Conservation (phyloP, 306 rosid genomes). For the Cicer chorassanicum region DNA sequence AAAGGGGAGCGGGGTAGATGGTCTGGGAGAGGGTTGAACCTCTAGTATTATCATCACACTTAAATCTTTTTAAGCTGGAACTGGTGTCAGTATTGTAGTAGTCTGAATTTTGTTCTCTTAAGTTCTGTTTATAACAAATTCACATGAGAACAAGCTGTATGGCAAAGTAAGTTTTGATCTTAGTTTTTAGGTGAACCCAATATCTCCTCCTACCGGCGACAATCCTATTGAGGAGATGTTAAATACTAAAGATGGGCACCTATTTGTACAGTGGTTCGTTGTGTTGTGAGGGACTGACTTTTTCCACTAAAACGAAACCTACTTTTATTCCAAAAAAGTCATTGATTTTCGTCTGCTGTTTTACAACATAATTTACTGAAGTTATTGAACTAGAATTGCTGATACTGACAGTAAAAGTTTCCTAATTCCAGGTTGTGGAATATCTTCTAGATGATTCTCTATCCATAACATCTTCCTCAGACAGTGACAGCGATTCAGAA, state of each 20-base stretch:
- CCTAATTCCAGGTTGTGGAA: conserved; percentile 62
- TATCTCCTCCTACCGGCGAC: background rate
- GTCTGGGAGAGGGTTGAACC: background rate
- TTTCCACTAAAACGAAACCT: background rate
- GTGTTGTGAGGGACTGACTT: background rate
- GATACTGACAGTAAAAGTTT: conserved; percentile 4
- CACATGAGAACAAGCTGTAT: background rate
- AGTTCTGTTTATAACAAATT: conserved; percentile 6
- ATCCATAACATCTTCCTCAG: conserved; percentile 59
- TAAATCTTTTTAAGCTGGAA: conserved; percentile 1
- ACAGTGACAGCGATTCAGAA: conserved; percentile 81
- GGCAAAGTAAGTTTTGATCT: conserved; percentile 20
- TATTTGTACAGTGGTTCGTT: background rate
- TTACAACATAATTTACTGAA: background rate
- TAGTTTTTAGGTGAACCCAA: background rate
- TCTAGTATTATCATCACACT: background rate
- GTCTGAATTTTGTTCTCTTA: background rate
- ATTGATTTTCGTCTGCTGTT: background rate
- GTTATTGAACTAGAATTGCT: background rate
- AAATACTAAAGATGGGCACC: background rate
- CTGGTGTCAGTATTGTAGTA: background rate
- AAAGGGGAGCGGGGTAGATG: background rate
- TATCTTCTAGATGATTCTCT: conserved; percentile 63
- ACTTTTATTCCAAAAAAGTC: background rate
- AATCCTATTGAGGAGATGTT: background rate